Evolutionary conservation across 768 basidiomycete species (phyloP).

Genomic region (Suillus placidus): DNA sequence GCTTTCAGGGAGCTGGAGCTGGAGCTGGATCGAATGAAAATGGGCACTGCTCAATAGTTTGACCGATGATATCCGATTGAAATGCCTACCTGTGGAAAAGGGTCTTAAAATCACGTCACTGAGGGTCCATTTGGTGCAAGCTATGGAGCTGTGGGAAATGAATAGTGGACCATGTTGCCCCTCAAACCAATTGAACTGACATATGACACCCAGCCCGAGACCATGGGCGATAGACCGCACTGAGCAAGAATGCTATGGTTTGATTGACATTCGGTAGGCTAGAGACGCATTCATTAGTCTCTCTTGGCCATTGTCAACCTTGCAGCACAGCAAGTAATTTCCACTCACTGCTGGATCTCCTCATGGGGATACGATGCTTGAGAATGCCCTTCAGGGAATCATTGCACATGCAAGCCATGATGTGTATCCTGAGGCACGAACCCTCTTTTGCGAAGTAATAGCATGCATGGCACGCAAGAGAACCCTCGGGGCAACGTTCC

Average conservation of each 20-base stretch:
- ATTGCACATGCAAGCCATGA: conserved; percentile 1
- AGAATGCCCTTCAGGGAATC: not conserved
- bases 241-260: not conserved
- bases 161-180: not conserved
- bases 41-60: not conserved
- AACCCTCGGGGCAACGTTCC: not conserved
- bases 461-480: not conserved
- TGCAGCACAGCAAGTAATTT: not conserved
- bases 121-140: not conserved
- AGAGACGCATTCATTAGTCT: not conserved
- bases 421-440: not conserved
- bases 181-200: not conserved
- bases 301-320: not conserved
- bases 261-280: not conserved
- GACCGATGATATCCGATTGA: not conserved
- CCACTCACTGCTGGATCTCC: not conserved
- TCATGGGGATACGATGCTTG: not conserved
- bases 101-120: not conserved
- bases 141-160: conserved; percentile 5
- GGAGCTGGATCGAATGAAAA: conserved; percentile 3
- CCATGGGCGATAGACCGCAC: not conserved
- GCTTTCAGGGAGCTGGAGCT: not conserved
- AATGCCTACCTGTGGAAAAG: not conserved
- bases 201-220: not conserved
- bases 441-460: conserved; percentile 4